A percentile compares a stretch with the other conserved stretches of the same genome.
These are phyloP conservation scores for Tieghemiomyces parasiticus DNA, from an alignment of 192 early-diverging fungal genomes.

Conservation along the genomic window DNA sequence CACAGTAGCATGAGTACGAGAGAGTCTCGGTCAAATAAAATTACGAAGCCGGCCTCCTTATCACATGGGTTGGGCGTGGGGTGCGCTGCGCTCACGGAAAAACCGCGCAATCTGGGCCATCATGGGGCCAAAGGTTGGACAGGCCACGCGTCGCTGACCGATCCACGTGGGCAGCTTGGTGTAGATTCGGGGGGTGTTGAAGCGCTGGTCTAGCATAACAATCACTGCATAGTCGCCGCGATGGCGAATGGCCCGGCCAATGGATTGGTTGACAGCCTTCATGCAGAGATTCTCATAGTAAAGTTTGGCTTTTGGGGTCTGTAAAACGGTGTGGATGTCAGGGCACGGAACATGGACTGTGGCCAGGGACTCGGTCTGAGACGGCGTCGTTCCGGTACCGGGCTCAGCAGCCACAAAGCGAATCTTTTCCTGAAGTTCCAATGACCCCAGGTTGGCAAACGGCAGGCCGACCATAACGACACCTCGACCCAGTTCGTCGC, in stretches of 20 bases:
- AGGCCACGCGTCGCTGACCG: conserved; percentile 25
- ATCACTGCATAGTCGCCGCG: conserved; percentile 74
- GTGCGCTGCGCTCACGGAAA: conserved; percentile 31
- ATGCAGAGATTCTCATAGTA: conserved; percentile 88
- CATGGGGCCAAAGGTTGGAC: conserved; percentile 30
- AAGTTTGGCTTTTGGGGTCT: neutral
- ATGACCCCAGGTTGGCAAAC: conserved; percentile 61
- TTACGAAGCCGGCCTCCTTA: too few species aligned
- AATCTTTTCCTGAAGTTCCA: conserved; percentile 62
- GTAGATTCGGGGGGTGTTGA: conserved; percentile 26
- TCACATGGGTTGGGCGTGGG: too few species aligned
- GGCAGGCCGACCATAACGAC: conserved; percentile 85
- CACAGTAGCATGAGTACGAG: too few species aligned
- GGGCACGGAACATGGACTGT: neutral
- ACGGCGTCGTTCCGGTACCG: too few species aligned
- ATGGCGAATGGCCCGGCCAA: conserved; percentile 88
- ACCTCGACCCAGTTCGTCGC: conserved; percentile 66
- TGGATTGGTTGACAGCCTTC: conserved; percentile 83
- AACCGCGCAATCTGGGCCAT: conserved; percentile 27
- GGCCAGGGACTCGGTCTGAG: conserved; percentile 11
- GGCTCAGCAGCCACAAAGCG: too few species aligned
- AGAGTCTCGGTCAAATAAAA: too few species aligned
- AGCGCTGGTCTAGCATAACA: conserved; percentile 56
- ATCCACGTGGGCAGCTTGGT: conserved; percentile 57
- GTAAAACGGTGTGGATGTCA: neutral